Evolutionary conservation across 495 filamentous ascomycete genomes (phyloP).

Genomic region (Viridothelium virens): DNA sequence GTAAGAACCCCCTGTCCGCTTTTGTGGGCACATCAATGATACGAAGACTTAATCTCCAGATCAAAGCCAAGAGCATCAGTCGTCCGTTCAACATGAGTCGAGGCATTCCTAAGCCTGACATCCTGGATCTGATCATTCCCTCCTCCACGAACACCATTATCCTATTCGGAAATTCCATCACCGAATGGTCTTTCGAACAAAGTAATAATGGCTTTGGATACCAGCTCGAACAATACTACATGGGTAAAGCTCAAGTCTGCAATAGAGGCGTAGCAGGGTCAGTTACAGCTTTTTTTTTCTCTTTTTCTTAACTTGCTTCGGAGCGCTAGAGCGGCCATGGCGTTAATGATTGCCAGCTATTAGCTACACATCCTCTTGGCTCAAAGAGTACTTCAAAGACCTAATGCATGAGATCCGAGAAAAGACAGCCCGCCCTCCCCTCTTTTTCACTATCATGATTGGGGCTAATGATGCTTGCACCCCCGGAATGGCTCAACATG

Average conservation of each 20-base stretch:
- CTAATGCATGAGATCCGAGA: slow-evolving; percentile 18
- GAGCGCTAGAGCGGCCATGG: too few relatives aligned
- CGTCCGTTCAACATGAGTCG: background rate
- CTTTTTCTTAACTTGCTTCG: too few relatives aligned
- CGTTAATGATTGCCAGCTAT: background rate
- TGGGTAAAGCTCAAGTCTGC: slow-evolving; percentile 22
- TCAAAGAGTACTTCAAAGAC: slow-evolving; percentile 20
- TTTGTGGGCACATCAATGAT: background rate
- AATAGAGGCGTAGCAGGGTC: slow-evolving; percentile 28
- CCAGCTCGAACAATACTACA: slow-evolving; percentile 21
- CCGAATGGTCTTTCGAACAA: slow-evolving; percentile 26
- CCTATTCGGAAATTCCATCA: slow-evolving; percentile 28
- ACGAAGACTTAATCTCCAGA: background rate
- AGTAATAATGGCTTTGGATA: slow-evolving; percentile 22
- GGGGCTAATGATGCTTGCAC: slow-evolving; percentile 32
- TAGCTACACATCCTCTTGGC: slow-evolving; percentile 23
- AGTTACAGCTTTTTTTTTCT: background rate
- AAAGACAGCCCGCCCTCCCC: slow-evolving; percentile 14
- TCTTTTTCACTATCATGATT: slow-evolving; percentile 31
- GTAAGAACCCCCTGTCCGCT: background rate
- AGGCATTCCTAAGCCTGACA: background rate
- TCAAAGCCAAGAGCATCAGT: background rate
- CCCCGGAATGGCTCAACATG: slow-evolving; percentile 16
- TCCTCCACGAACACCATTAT: slow-evolving; percentile 17
- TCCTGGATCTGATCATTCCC: slow-evolving; percentile 4